These are phyloP conservation scores for Aegilops sharonensis DNA, from an alignment of 176 grass and related monocot species.

Conservation along the genomic window DNA sequence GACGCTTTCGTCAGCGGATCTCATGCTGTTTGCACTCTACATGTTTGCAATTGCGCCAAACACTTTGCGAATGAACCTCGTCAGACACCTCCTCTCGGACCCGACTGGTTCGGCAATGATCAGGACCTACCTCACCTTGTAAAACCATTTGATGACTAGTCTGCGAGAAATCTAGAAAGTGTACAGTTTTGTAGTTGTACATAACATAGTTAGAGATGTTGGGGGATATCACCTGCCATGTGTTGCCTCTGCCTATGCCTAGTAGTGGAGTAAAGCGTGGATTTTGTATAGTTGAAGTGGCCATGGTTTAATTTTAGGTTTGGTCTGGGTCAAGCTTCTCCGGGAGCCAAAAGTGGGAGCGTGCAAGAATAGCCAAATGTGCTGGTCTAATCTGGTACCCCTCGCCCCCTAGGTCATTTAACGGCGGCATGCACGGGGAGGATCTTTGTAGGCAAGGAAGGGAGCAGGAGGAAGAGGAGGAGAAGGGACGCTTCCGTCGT, in stretches of 20 bases:
- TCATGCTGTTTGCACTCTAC: slow-evolving; percentile 92
- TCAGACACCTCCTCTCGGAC: slow-evolving; percentile 85
- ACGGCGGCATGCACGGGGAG: background rate
- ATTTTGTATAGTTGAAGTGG: background rate
- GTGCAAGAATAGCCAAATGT: slow-evolving; percentile 44
- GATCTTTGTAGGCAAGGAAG: slow-evolving; percentile 21
- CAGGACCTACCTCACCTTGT: slow-evolving; percentile 79
- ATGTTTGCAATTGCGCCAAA: slow-evolving; percentile 90
- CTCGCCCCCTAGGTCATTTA: too few relatives aligned
- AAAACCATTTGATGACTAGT: slow-evolving; percentile 17
- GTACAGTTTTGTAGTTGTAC: slow-evolving; percentile 81
- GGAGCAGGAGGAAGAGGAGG: slow-evolving; percentile 25
- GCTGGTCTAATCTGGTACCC: too few relatives aligned
- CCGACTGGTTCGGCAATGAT: slow-evolving; percentile 69
- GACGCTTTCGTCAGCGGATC: slow-evolving; percentile 80
- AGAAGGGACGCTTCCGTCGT: slow-evolving; percentile 33
- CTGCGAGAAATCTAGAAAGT: slow-evolving; percentile 17
- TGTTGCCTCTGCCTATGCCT: too few relatives aligned
- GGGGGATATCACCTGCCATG: background rate
- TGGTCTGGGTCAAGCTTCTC: background rate
- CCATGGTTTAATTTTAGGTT: slow-evolving; percentile 24
- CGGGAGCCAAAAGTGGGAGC: background rate
- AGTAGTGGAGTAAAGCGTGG: slow-evolving; percentile 1
- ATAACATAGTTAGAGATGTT: slow-evolving; percentile 36
- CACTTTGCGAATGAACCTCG: slow-evolving; percentile 80